Percentiles rank a stretch among this genome's conserved stretches.
Conservation (phyloP, 129 eudicot genomes). For the Saposhnikovia divaricata region DNA sequence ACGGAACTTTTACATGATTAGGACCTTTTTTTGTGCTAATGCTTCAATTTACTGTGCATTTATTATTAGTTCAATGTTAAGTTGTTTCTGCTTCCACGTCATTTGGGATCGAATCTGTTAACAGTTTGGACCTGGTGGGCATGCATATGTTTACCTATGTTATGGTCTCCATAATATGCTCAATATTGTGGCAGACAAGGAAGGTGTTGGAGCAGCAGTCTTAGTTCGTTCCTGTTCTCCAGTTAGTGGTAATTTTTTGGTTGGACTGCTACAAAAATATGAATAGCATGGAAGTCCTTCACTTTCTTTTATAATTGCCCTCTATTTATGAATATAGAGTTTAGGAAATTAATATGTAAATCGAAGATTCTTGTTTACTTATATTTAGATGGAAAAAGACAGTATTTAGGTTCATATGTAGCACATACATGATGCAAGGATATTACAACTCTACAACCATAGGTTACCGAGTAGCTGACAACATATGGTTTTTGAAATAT, state of each 20-base stretch:
- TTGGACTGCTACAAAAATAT: background rate
- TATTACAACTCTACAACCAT: background rate
- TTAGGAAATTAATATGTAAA: background rate
- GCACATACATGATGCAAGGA: background rate
- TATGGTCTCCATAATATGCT: slow-evolving; percentile 94
- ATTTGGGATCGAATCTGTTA: background rate
- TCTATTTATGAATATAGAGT: background rate
- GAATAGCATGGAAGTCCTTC: slow-evolving; percentile 6
- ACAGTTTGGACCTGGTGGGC: slow-evolving; percentile 96
- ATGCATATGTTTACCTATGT: slow-evolving; percentile 95
- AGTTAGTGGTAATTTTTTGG: slow-evolving; percentile 44
- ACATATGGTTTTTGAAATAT: background rate
- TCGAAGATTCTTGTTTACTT: background rate
- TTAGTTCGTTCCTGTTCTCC: slow-evolving; percentile 92
- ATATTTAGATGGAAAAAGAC: background rate
- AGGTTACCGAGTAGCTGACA: background rate
- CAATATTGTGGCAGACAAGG: slow-evolving; percentile 90
- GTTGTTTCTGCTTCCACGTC: background rate
- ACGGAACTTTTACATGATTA: background rate
- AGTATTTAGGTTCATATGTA: background rate
- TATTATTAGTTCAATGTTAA: background rate
- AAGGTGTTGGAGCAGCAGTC: slow-evolving; percentile 90
- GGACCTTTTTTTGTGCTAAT: background rate
- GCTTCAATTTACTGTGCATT: background rate
- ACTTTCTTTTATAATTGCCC: background rate